These are phyloP conservation scores for Puccinia hordei DNA, from an alignment of 1,284 basidiomycete genomes.

Conservation along the genomic window DNA sequence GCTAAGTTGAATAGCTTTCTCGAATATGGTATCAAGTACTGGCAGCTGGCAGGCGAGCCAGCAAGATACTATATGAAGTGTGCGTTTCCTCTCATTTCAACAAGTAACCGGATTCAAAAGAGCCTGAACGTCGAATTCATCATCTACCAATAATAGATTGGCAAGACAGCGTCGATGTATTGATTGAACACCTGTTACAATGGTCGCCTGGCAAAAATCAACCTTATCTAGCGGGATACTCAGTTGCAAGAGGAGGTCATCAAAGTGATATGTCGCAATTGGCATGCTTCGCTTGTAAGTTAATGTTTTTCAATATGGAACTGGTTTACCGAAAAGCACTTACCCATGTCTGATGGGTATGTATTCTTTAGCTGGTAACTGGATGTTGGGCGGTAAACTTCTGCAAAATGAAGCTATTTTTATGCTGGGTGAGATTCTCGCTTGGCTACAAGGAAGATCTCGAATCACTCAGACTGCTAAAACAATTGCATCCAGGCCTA, in stretches of 20 bases:
- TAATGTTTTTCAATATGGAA: not conserved
- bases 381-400: conserved; percentile 47
- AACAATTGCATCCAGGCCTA: conserved; percentile 5
- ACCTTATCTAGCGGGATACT: conserved; percentile 36
- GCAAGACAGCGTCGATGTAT: conserved; percentile 30
- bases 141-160: conserved; percentile 23
- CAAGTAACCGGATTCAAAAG: not conserved
- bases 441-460: no score
- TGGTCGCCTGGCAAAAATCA: conserved; percentile 35
- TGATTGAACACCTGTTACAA: conserved; percentile 35
- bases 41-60: conserved; percentile 41
- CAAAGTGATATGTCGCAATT: conserved; percentile 35
- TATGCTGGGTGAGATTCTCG: conserved; percentile 14
- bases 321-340: not conserved
- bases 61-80: conserved; percentile 33
- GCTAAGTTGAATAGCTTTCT: conserved; percentile 33
- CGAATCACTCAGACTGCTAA: no score
- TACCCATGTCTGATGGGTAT: not conserved
- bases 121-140: not conserved
- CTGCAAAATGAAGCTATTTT: conserved; percentile 30
- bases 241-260: conserved; percentile 7
- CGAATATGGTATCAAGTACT: conserved; percentile 47
- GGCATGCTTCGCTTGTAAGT: conserved; percentile 44
- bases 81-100: not conserved
- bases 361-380: conserved; percentile 33